phyloP scores from a whole-genome alignment of 768 basidiomycete species.

The Hemileccinum rubropunctum region DNA sequence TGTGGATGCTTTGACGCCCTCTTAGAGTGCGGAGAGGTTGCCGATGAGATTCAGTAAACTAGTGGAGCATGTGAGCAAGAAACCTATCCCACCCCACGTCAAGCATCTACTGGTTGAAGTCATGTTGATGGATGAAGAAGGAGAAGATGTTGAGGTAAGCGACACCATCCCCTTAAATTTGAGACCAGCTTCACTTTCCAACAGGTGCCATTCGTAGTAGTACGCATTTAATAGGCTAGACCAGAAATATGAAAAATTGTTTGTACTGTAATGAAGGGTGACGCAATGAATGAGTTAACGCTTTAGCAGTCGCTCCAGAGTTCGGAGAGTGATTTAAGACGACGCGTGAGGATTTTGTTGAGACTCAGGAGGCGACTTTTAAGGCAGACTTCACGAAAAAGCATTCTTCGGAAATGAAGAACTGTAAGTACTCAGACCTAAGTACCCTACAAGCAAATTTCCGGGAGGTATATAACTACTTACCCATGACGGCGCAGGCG shows the following conservation, averaged over 20 bases:
- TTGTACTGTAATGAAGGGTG: constrained; percentile 12
- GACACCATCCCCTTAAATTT: not conserved
- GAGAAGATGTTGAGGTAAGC: constrained; percentile 90
- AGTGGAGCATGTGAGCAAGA: constrained; percentile 94
- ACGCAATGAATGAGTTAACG: not conserved
- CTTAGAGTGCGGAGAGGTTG: constrained; percentile 81
- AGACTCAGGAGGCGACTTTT: not conserved
- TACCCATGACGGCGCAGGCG: constrained; percentile 36
- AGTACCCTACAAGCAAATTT: constrained; percentile 14
- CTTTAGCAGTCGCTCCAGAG: not conserved
- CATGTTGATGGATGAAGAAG: constrained; percentile 90
- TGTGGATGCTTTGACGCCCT: constrained; percentile 6
- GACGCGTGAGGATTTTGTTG: too few relatives aligned
- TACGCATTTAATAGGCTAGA: constrained; percentile 47
- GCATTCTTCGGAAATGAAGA: constrained; percentile 3
- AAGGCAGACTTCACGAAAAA: not conserved
- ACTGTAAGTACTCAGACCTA: constrained; percentile 18
- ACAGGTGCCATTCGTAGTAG: constrained; percentile 82
- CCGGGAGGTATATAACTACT: constrained; percentile 38
- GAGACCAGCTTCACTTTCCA: constrained; percentile 1
- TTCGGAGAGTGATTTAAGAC: not conserved
- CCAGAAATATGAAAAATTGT: not conserved
- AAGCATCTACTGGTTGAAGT: constrained; percentile 90
- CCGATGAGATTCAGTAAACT: constrained; percentile 88
- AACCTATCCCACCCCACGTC: constrained; percentile 78